A percentile compares a stretch with the other conserved stretches of the same genome.
Evolutionary conservation across 192 early-diverging fungal species (phyloP).

Genomic region (Allomyces javanicus): DNA sequence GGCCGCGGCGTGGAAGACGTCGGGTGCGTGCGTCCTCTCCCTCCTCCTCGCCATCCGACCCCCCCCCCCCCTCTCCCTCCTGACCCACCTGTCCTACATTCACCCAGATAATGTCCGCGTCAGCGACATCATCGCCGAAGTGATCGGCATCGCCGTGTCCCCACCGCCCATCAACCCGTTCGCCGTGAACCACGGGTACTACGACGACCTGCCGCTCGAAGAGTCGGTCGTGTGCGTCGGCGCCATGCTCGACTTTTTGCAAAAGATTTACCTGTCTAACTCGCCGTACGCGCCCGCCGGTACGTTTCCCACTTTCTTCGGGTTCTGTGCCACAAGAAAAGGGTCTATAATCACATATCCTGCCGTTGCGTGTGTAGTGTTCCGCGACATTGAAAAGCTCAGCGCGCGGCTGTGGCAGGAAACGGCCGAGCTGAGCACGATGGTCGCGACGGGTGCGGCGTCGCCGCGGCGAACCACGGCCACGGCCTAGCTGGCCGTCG

Average conservation of each 20-base stretch:
- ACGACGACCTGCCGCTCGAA: constrained; percentile 36
- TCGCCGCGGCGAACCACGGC: neutral
- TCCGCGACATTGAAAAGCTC: neutral
- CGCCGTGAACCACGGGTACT: constrained; percentile 35
- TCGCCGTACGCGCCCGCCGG: constrained; percentile 17
- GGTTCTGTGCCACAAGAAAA: no score
- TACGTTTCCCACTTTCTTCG: no score
- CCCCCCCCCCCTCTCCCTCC: neutral
- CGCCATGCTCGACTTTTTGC: constrained; percentile 44
- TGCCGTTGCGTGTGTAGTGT: neutral
- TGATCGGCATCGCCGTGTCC: constrained; percentile 30
- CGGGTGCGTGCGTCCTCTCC: constrained; percentile 9
- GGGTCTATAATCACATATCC: no score
- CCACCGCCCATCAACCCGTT: constrained; percentile 45
- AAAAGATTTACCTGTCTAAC: constrained; percentile 31
- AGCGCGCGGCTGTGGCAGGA: neutral
- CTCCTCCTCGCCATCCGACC: neutral
- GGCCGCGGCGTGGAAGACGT: constrained; percentile 38
- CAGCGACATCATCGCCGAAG: constrained; percentile 46
- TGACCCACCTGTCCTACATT: constrained; percentile 19
- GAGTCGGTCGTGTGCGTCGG: constrained; percentile 42
- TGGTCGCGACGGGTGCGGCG: neutral
- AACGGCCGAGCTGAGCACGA: neutral
- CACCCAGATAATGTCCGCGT: neutral
- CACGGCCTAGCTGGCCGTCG: no score